Conservation (phyloP, 2,329 filamentous ascomycete genomes). For the Colletotrichum aenigma region DNA sequence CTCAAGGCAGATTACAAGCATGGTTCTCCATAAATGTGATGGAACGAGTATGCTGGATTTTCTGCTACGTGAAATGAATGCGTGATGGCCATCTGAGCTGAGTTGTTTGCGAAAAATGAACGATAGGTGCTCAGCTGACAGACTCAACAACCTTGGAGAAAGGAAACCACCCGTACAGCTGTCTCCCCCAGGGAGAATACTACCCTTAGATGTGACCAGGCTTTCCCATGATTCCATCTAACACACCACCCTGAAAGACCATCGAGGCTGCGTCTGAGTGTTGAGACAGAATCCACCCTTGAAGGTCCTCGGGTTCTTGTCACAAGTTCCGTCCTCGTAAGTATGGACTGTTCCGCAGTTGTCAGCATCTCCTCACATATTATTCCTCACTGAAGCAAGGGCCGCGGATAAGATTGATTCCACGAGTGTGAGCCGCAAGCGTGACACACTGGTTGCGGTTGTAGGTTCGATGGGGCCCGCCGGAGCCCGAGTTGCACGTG, state of each 20-base stretch:
- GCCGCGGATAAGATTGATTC: not conserved
- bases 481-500: not conserved
- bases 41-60: not conserved
- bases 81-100: not conserved
- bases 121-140: not conserved
- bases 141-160: not conserved
- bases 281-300: not conserved
- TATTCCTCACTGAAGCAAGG: not conserved
- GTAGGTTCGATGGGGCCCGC: not conserved
- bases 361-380: fast-evolving
- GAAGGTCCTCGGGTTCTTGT: not conserved
- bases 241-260: not conserved
- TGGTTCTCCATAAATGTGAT: not conserved
- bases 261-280: not conserved
- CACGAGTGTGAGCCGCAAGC: not conserved
- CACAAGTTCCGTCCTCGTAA: not conserved
- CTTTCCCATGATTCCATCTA: not conserved
- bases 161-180: not conserved
- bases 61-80: not conserved
- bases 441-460: not conserved
- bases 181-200: not conserved
- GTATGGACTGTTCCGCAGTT: not conserved
- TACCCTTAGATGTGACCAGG: not conserved
- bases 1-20: not conserved
- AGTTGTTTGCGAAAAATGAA: not conserved